Evolutionary conservation across 2,329 filamentous ascomycete species (phyloP), one percentile per base, ranked within the genome.

Genomic region (Colletotrichum truncatum): DNA sequence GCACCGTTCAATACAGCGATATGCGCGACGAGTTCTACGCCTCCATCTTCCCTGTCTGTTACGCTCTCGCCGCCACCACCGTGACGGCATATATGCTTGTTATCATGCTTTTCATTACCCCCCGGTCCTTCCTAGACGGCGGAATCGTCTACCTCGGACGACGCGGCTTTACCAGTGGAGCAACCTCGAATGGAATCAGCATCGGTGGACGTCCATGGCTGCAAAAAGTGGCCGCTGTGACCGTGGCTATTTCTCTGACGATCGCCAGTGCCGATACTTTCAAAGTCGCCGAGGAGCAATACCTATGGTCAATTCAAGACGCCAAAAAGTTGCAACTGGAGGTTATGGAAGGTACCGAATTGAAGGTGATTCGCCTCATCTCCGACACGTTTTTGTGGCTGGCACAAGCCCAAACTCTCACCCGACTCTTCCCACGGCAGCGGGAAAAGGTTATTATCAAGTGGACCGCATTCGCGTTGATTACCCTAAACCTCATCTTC

Each of bases 361-460:
- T 99, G 69, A 93, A 96, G 70, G 88, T 97, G 65, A 95, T 97
- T 65, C 91, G 94, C 69, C 89, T 98, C 70, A 93, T 99, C 69
- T 98, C 95, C 16, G 94, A 97, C 77, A 94, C 96, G 1, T 98
- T 98, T 76, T 84, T 99, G 28, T 98, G 96, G 95, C 88, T 99
- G 38, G 96, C 96, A 1, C 96, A 99, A 78, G 95, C 97, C 1
- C 96, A 99, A 80, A 99, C 96, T 0, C 81, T 99, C 63, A 98
- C 98, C 71, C 91, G 96, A 56, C 84, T 99, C 1, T 99, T 99
- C 71, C 96, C 96, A 7, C 93, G 96, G 32, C 95, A 98, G 74
- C 93, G 97, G 73, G 96, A 99, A 80, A 98, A 98, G 80, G 90
- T 98, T 55, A 93, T 98, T 70, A 99, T 99, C 80, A 98, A 98